A percentile compares a stretch with the other conserved stretches of the same genome.
Evolutionary conservation across 1,284 basidiomycete species (phyloP).

Genomic region (Rhodotorula glutinis): DNA sequence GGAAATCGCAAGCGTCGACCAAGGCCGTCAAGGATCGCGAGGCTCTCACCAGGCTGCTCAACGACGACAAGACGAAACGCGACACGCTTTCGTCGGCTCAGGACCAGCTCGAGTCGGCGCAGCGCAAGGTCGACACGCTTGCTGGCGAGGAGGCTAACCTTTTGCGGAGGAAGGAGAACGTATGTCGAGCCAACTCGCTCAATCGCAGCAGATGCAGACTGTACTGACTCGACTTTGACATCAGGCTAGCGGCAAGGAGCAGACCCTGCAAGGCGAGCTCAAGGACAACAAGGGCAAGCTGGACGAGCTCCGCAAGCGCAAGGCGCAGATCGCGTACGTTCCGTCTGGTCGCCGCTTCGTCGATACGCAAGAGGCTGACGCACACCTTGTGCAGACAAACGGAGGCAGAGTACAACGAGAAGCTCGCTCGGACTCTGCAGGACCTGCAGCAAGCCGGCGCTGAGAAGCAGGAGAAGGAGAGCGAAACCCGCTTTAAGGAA

Average conservation of each 20-base stretch:
- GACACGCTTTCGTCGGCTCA: slow-evolving; percentile 58
- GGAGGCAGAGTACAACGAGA: slow-evolving; percentile 85
- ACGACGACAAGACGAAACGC: slow-evolving; percentile 72
- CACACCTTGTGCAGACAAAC: slow-evolving; percentile 60
- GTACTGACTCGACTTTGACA: background rate
- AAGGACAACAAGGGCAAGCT: slow-evolving; percentile 63
- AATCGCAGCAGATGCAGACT: background rate
- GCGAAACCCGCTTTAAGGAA: slow-evolving; percentile 80
- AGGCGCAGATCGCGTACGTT: slow-evolving; percentile 19
- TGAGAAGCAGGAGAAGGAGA: slow-evolving; percentile 78
- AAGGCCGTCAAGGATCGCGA: slow-evolving; percentile 84
- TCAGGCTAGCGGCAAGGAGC: slow-evolving; percentile 47
- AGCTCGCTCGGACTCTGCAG: slow-evolving; percentile 74
- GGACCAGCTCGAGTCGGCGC: slow-evolving; percentile 64
- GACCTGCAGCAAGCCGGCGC: slow-evolving; percentile 84
- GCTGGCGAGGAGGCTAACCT: slow-evolving; percentile 60
- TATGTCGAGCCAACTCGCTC: slow-evolving; percentile 44
- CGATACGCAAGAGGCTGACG: too few relatives aligned
- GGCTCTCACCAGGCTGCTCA: slow-evolving; percentile 71
- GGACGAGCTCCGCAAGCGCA: slow-evolving; percentile 19
- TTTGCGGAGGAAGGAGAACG: slow-evolving; percentile 61
- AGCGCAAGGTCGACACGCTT: slow-evolving; percentile 60
- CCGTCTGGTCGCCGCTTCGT: background rate
- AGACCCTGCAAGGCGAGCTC: slow-evolving; percentile 68
- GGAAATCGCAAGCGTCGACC: slow-evolving; percentile 67